Base-by-base conservation (phyloP, 1,284 basidiomycete species). In the Bothia castanella region DNA sequence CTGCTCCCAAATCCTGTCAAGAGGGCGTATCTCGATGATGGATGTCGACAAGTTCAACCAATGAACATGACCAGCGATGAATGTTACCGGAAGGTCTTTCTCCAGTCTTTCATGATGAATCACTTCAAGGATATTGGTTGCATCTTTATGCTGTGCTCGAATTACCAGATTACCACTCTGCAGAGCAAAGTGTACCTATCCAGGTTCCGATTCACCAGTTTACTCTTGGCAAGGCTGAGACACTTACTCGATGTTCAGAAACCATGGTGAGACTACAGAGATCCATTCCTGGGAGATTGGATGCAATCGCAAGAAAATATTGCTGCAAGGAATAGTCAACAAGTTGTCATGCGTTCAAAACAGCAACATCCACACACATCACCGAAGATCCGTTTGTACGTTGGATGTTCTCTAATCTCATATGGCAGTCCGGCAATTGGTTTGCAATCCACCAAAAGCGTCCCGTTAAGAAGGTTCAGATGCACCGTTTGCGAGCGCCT, bases 21-120 rank as follows among this genome's bases (percentile, higher is more conserved):
- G n/a, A 11, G 73, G 70, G 13, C 71, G 68, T 46, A 77, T 68
- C 49, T 74, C 70, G 0, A 77, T 59, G 2, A 54, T 40, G 0
- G 51, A 39, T 2, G 58, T 58, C 0, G 49, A 19, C 5, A 70
- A 27, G 29, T 69, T 55, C 40, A 76, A 52, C 74, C 75, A 77
- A 51, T 74, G 73, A 6, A 61, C 57, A 42, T 70, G 66, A 17
- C 64, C 59, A 1, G 58, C 6, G 3, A 72, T 49, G 10, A 78
- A 60, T 4, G 52, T 45, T 2, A 16, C 25, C 0, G 77, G 77
- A 8, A 78, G 56, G 53, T 77, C 76, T 1, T 52, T 47, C 5
- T 4, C 17, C 11, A 78, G 53, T 19, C 52, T 53, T 4, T 42
- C 25, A n/a, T 57, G 64, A 11, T 70, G 73, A 38, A 78, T 62